Evolutionary conservation across 140 eudicot species (phyloP), one percentile per base, ranked within the genome.

Genomic region (Stevia rebaudiana): DNA sequence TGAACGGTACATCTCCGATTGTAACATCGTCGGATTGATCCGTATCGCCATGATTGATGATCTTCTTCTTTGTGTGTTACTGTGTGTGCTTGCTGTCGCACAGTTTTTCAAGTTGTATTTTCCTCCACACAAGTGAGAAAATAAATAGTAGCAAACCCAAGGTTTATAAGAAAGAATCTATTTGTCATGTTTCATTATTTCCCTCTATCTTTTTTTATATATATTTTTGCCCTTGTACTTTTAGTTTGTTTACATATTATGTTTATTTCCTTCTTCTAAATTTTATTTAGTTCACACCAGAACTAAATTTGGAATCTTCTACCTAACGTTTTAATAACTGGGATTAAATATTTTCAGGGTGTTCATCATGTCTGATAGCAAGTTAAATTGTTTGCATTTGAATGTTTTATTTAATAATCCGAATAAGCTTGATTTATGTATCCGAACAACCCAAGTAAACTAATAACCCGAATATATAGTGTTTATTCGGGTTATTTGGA

Each of bases 1-100:
- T 24, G 87, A 78, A 31, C 79, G 85, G 63, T 65, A 72, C 31
- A 78, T 71, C 8, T 71, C 83, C 47, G 87, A 79, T 61, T 79
- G 84, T 16, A 83, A 78, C 64, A 69, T 67, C 46, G 70, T 48
- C 10, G 82, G 77, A 73, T 57, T 86, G 59, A 86, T 65, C 73
- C 83, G 74, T 71, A 57, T 60, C 58, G 70, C 70, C 71, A 72
- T 69, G 58, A 44, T 65, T 30, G 41, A 40, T 56, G 44, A 12
- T 51, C 33, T 54, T 78, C 12, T 50, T 28, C 64, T 15, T 5
- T 43, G 11, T 11, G 11, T 6, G 13, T 16, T 15, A 47, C 8
- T 18, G 37, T 73, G 68, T 74, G 77, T 67, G 50, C 53, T 35
- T 13, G 53, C 48, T 39, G 70, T 36, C 24, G 75, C 23, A 53